Base-by-base conservation (phyloP, 139 green algal species). In the Chlorella sp. region DNA sequence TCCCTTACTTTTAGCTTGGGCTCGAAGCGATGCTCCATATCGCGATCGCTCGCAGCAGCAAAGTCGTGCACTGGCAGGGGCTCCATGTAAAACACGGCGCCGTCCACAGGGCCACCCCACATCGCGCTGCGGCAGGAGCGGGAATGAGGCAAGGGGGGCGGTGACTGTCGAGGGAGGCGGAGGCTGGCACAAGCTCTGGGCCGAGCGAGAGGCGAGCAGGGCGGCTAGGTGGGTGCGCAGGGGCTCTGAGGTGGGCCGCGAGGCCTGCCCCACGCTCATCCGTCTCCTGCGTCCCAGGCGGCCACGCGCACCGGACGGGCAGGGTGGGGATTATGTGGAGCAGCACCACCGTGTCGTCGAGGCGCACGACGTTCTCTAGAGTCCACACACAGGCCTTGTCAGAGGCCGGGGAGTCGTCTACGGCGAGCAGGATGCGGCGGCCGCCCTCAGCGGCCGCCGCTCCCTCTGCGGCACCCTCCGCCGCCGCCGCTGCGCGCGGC, bases 291-390 rank as follows among this genome's bases (percentile, higher is more conserved):
- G n/a, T n/a, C n/a, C n/a, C n/a, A n/a, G n/a, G n/a, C n/a, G n/a
- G n/a, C n/a, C n/a, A n/a, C 4, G 8, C 45, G 60, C 9, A 74
- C 72, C 60, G 25, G 45, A 43, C 63, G 25, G 71, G 79, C 33
- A 84, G 62, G 0, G 45, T 45, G 8, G 79, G 79, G 8, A 85
- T 73, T 62, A 85, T 51, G 41, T 79, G 79, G 38, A 84, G 66
- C 51, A 85, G 31, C 23, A 74, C 55, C 38, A 85, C 38, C 0
- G 58, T 70, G 71, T 82, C 74, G 7, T 55, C 67, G 11, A 60
- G 58, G 23, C 73, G 68, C 31, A 70, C 60, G 40, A 85, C 9
- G 46, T 81, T 15, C 7, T 63, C 11, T 36, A 63, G 12, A 33
- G 74, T 43, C 79, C 79, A 85, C 5, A 3, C 25, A 53, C 65